These are phyloP conservation scores for Saccharomycopsis sp. DNA, from an alignment of 805 yeast genomes.

Conservation along the genomic window DNA sequence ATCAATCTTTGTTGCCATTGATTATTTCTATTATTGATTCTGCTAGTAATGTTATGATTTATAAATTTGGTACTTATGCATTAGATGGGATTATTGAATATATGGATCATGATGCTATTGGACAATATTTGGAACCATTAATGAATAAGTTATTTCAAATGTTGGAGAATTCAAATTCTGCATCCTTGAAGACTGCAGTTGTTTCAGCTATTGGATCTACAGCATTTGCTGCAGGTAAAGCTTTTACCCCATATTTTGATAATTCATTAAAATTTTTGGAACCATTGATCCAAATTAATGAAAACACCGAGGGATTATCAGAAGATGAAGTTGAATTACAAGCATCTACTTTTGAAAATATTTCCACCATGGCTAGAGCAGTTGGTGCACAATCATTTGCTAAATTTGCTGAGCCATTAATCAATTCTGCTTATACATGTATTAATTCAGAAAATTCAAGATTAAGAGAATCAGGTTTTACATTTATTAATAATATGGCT, in stretches of 20 bases:
- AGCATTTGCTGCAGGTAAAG: constrained; percentile 89
- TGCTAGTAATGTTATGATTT: constrained; percentile 75
- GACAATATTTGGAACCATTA: constrained; percentile 75
- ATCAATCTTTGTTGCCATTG: constrained; percentile 75
- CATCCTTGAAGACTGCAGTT: constrained; percentile 60
- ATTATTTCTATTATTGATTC: constrained; percentile 82
- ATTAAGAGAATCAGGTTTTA: constrained; percentile 90
- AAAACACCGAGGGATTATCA: constrained; percentile 64
- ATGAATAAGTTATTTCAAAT: constrained; percentile 84
- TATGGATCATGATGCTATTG: constrained; percentile 80
- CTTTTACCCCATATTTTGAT: constrained; percentile 80
- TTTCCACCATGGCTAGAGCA: constrained; percentile 93
- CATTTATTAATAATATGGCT: constrained; percentile 89
- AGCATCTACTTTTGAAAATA: constrained; percentile 87
- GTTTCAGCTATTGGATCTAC: constrained; percentile 97
- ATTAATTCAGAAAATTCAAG: constrained; percentile 72
- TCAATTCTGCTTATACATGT: constrained; percentile 78
- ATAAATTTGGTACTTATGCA: constrained; percentile 85
- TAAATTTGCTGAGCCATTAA: constrained; percentile 78
- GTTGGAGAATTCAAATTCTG: constrained; percentile 67
- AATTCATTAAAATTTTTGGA: constrained; percentile 74
- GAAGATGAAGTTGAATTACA: constrained; percentile 89
- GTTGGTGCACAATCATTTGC: constrained; percentile 88
- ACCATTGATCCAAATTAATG: constrained; percentile 67
- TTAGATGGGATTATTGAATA: constrained; percentile 89